Conservation (phyloP, 768 basidiomycete genomes). For the Phylloporus sp. region DNA sequence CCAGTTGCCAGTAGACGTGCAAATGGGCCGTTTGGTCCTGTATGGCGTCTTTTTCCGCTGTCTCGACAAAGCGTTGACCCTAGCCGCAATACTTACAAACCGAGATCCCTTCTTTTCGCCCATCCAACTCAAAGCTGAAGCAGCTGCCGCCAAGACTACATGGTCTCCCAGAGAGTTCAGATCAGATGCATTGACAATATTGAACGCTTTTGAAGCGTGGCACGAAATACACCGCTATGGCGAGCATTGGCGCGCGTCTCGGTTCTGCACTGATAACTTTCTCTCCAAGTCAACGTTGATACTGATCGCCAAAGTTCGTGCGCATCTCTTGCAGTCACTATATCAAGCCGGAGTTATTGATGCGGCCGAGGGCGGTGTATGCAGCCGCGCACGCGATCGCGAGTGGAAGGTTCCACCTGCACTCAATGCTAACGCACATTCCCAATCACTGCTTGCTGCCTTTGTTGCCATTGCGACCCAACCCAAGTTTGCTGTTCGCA, state of each 20-base stretch:
- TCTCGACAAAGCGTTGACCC: conserved; percentile 78
- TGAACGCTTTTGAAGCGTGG: conserved; percentile 84
- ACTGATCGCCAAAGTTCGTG: conserved; percentile 75
- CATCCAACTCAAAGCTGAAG: conserved; percentile 66
- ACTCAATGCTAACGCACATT: conserved; percentile 70
- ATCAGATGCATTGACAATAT: conserved; percentile 77
- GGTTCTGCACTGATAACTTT: conserved; percentile 84
- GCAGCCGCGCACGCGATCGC: conserved; percentile 29
- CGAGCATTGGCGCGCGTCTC: conserved; percentile 61
- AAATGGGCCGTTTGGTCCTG: conserved; percentile 84
- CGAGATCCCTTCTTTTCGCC: conserved; percentile 91
- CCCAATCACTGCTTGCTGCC: conserved; percentile 72
- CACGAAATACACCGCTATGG: conserved; percentile 63
- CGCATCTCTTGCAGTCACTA: conserved; percentile 71
- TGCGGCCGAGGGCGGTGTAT: conserved; percentile 65
- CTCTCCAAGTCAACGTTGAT: conserved; percentile 81
- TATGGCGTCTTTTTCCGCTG: conserved; percentile 93
- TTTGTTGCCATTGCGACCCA: conserved; percentile 83
- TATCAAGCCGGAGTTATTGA: conserved; percentile 80
- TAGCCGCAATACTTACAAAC: conserved; percentile 88
- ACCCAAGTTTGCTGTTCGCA: conserved; percentile 85
- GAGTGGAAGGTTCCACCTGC: conserved; percentile 53
- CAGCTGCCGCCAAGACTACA: conserved; percentile 65
- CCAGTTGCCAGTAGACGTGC: conserved; percentile 85
- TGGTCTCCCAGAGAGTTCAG: conserved; percentile 80